phyloP scores from a whole-genome alignment of 768 basidiomycete genomes.

The Rhizopogon vulgaris region DNA sequence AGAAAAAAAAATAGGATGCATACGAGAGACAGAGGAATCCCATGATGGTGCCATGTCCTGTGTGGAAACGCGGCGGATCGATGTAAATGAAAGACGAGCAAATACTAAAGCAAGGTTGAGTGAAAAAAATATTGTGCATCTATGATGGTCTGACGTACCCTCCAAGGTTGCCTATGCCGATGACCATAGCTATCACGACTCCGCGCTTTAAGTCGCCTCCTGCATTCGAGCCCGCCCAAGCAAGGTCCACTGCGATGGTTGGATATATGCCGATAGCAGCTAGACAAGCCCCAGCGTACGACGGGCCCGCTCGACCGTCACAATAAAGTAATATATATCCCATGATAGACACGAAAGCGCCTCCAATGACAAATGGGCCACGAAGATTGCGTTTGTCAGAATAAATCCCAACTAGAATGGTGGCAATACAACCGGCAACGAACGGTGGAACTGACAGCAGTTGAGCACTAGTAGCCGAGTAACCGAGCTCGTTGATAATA shows the following conservation, averaged over 20 bases:
- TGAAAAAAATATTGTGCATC: conserved; percentile 19
- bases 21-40: conserved; percentile 28
- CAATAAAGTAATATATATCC: conserved; percentile 47
- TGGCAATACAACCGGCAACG: conserved; percentile 37
- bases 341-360: conserved; percentile 37
- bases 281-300: conserved; percentile 43
- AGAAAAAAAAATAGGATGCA: neutral
- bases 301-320: conserved; percentile 13
- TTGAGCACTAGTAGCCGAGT: conserved; percentile 44
- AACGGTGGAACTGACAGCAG: conserved; percentile 46
- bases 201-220: conserved; percentile 52
- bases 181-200: conserved; percentile 46
- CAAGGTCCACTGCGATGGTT: conserved; percentile 39
- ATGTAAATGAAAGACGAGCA: conserved; percentile 38
- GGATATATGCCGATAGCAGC: conserved; percentile 50
- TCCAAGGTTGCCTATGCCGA: conserved; percentile 51
- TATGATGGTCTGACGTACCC: conserved; percentile 29
- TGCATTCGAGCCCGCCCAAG: conserved; percentile 51
- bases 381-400: conserved; percentile 37
- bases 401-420: conserved; percentile 34
- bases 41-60: conserved; percentile 32
- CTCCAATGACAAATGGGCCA: conserved; percentile 45
- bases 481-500: conserved; percentile 45
- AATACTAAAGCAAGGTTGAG: conserved; percentile 19
- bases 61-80: conserved; percentile 30